A percentile compares a stretch with the other conserved stretches of the same genome.
Conservation (phyloP, 1,139 yeast species). For the Scheffersomyces segobiensis region DNA sequence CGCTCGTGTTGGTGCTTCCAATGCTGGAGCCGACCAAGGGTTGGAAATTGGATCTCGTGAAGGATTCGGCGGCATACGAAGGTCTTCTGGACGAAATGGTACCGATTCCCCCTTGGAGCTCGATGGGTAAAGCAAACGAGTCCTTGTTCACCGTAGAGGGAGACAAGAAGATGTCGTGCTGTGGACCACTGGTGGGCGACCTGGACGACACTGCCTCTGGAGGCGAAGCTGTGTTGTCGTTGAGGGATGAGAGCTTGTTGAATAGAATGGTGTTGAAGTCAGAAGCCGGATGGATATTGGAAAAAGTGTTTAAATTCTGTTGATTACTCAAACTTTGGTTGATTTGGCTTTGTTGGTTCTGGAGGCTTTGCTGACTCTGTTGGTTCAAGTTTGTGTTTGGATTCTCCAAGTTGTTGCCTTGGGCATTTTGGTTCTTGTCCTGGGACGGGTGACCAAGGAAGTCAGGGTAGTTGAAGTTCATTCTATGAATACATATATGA, state of each 20-base stretch:
- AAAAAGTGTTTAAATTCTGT: slow-evolving; percentile 29
- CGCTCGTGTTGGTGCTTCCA: slow-evolving; percentile 2
- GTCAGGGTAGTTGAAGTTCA: slow-evolving; percentile 43
- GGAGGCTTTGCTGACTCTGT: background rate
- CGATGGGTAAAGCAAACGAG: slow-evolving; percentile 53
- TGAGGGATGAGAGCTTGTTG: slow-evolving; percentile 28
- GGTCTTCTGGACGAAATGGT: slow-evolving; percentile 65
- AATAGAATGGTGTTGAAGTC: slow-evolving; percentile 32
- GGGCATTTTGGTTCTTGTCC: background rate
- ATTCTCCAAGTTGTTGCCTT: background rate
- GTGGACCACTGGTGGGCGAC: slow-evolving; percentile 13
- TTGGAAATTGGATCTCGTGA: slow-evolving; percentile 36
- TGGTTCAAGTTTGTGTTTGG: background rate
- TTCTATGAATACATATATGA: slow-evolving; percentile 5
- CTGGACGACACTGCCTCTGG: slow-evolving; percentile 2
- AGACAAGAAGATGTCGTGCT: slow-evolving; percentile 9
- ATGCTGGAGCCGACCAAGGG: slow-evolving; percentile 8
- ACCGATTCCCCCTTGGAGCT: slow-evolving; percentile 65
- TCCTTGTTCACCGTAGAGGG: slow-evolving; percentile 11
- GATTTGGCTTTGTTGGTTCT: background rate
- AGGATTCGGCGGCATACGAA: slow-evolving; percentile 62
- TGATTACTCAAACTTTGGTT: slow-evolving; percentile 1
- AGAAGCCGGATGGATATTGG: slow-evolving; percentile 35
- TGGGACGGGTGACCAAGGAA: slow-evolving; percentile 20
- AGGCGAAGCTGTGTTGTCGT: slow-evolving; percentile 9